Evolutionary conservation across 495 filamentous ascomycete genomes (phyloP).

Genomic region (Penicillium coprophilum): DNA sequence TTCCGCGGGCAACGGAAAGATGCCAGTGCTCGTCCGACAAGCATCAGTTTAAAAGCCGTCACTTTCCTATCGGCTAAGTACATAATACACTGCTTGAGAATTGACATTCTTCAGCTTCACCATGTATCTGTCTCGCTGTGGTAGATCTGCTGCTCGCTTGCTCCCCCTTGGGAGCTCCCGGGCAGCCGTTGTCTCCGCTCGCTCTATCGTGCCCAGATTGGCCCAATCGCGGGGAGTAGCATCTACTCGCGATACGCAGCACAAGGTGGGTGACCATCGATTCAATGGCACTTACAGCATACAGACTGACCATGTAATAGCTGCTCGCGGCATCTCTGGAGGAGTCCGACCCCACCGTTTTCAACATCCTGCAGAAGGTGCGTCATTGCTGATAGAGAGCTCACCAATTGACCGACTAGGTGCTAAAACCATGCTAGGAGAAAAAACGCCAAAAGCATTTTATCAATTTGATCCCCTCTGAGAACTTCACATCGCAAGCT

Average conservation of each 20-base stretch:
- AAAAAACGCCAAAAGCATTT: slow-evolving; percentile 95
- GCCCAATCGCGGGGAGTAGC: slow-evolving; percentile 40
- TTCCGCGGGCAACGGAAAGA: slow-evolving; percentile 47
- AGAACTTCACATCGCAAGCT: slow-evolving; percentile 98
- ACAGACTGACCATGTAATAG: slow-evolving; percentile 43
- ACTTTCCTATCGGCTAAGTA: slow-evolving; percentile 27
- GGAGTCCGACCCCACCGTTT: slow-evolving; percentile 83
- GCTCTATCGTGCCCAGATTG: slow-evolving; percentile 20
- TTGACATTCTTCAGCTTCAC: slow-evolving; percentile 16
- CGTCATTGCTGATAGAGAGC: slow-evolving; percentile 18
- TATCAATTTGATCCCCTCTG: slow-evolving; percentile 97
- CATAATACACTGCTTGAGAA: slow-evolving; percentile 12
- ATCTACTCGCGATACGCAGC: slow-evolving; percentile 42
- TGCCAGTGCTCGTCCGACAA: slow-evolving; percentile 24
- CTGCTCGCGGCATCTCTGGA: slow-evolving; percentile 75
- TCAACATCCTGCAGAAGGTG: slow-evolving; percentile 87
- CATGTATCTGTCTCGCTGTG: slow-evolving; percentile 47
- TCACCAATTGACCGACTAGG: neutral
- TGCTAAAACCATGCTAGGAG: slow-evolving; percentile 58
- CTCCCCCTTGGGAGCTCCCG: slow-evolving; percentile 38
- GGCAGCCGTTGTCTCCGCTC: slow-evolving; percentile 23
- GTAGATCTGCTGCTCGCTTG: slow-evolving; percentile 41
- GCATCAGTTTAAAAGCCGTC: slow-evolving; percentile 23
- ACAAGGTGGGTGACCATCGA: slow-evolving; percentile 33
- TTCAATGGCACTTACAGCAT: slow-evolving; percentile 9